Evolutionary conservation across 148 eudicot genomes (phyloP).

Genomic region (Amaranthus hypochondriacus): DNA sequence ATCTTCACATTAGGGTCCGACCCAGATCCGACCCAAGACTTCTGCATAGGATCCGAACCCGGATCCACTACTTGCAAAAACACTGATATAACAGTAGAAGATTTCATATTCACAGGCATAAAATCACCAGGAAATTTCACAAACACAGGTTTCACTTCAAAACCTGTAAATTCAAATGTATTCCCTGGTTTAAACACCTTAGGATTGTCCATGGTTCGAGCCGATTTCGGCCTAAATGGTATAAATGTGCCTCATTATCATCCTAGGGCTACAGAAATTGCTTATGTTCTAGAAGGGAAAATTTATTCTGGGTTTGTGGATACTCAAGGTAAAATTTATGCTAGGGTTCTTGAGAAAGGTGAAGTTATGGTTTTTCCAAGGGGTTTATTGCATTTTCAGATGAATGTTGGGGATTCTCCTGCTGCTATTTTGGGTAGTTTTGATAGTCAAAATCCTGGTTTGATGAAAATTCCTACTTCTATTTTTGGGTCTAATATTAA

Average conservation of each 20-base stretch:
- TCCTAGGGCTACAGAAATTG: constrained; percentile 79
- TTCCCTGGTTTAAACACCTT: constrained; percentile 82
- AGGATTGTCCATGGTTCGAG: constrained; percentile 71
- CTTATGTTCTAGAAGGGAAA: constrained; percentile 57
- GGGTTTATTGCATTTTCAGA: constrained; percentile 75
- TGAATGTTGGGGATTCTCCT: constrained; percentile 59
- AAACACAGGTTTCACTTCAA: constrained; percentile 40
- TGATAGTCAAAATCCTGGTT: constrained; percentile 82
- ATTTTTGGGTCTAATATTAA: constrained; percentile 58
- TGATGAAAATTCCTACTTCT: constrained; percentile 51
- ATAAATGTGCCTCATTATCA: constrained; percentile 75
- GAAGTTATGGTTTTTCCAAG: constrained; percentile 89
- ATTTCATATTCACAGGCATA: constrained; percentile 60
- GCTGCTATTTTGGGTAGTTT: constrained; percentile 75
- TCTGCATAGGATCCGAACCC: constrained; percentile 40
- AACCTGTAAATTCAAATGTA: constrained; percentile 39
- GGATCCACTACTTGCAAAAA: constrained; percentile 44
- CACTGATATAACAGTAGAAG: constrained; percentile 42
- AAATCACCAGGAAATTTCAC: constrained; percentile 34
- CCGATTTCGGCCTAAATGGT: constrained; percentile 58
- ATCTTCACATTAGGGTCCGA: constrained; percentile 44
- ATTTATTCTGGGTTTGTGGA: constrained; percentile 77
- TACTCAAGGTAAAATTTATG: constrained; percentile 52
- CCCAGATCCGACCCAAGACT: constrained; percentile 75
- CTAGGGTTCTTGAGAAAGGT: constrained; percentile 67